Conservation (phyloP, 176 grass and related monocot species). For the Zea luxurians region DNA sequence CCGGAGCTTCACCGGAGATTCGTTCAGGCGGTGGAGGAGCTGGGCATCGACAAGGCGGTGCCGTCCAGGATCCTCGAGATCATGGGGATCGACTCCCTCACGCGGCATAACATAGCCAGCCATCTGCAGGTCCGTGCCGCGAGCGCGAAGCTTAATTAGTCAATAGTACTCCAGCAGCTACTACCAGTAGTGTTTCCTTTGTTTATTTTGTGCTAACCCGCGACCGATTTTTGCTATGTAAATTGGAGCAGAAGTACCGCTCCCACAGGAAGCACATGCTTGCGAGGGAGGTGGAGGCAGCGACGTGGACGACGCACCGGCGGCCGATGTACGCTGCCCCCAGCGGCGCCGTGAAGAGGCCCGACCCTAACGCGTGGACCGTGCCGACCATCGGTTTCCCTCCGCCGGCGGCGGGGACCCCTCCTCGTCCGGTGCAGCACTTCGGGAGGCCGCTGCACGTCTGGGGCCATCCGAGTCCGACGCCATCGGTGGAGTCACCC, state of each 20-base stretch:
- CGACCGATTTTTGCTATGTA: background rate
- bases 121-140: constrained; percentile 67
- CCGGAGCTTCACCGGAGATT: constrained; percentile 90
- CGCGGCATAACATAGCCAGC: constrained; percentile 90
- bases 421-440: constrained; percentile 34
- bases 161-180: too few relatives aligned
- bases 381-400: constrained; percentile 65
- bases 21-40: constrained; percentile 85
- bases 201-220: background rate
- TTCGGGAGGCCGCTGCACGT: constrained; percentile 57
- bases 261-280: constrained; percentile 85
- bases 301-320: constrained; percentile 63
- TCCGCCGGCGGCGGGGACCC: constrained; percentile 12
- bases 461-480: constrained; percentile 60
- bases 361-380: constrained; percentile 52
- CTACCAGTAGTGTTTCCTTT: background rate
- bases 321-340: constrained; percentile 48
- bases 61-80: constrained; percentile 95
- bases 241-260: constrained; percentile 71
- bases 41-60: constrained; percentile 87
- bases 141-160: too few relatives aligned
- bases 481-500: constrained; percentile 45
- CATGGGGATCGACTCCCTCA: constrained; percentile 86
- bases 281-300: constrained; percentile 69
- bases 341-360: constrained; percentile 31